Evolutionary conservation across 306 rosid genomes (phyloP), one percentile per base, ranked within the genome.

Genomic region (Glycine tomentella): DNA sequence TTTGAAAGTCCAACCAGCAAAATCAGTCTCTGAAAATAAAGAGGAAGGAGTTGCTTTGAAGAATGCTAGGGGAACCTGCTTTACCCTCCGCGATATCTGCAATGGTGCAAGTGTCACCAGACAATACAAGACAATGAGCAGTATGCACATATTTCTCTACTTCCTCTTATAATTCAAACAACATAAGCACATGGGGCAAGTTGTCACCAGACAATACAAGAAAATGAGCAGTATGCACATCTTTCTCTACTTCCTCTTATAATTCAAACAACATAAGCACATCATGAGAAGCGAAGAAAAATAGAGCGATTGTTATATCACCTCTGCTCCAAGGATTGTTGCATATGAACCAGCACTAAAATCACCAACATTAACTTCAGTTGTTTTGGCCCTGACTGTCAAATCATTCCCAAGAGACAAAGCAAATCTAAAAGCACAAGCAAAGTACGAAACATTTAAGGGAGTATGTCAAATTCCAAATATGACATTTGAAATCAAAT

Each of bases 261-360:
- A 38, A 15, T 20, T 59, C 61, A 79, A 70, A 75, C 10, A 64
- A 34, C 63, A 20, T 53, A 53, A 10, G 68, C 82, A 33, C 68
- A 33, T 66, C 42, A 68, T 7, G n/a, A 79, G 3, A 65, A 70
- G 66, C 31, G 15, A 17, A 50, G 15, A 34, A 56, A 77, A 68
- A 20, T 17, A 38, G 36, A 53, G 66, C 65, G 49, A 55, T 15
- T 13, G 53, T 72, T 64, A 33, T 69, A 72, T 65, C 80, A 91
- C 99, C 98, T 95, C 97, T 7, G 93, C 93, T 74, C 97, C 97
- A 77, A 95, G 87, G 80, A 95, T 86, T 75, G 99, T 95, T 2
- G 94, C 90, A 61, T 95, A 95, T 40, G 99, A 95, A 80, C 93
- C 97, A 12, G 90, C 83, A 79, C 91, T 87, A 82, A 88, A 93